phyloP scores from a whole-genome alignment of 148 eudicot species.

The Arctostaphylos glauca region DNA sequence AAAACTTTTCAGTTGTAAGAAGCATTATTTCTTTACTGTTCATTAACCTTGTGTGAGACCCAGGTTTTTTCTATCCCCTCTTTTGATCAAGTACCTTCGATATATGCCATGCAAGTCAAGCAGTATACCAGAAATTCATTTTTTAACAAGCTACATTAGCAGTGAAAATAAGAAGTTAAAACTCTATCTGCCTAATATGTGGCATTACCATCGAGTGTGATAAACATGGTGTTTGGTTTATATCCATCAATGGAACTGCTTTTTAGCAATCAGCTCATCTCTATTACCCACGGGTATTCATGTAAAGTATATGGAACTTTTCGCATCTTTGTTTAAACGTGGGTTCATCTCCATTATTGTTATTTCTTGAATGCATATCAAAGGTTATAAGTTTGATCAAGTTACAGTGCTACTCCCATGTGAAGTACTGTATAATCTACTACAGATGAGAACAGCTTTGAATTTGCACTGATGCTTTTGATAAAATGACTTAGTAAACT shows the following conservation, averaged over 20 bases:
- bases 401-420: not conserved
- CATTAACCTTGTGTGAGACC: not conserved
- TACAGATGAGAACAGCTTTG: constrained; percentile 5
- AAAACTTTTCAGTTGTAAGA: not conserved
- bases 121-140: not conserved
- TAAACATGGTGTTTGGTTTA: not conserved
- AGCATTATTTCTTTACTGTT: not conserved
- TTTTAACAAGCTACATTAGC: not conserved
- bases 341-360: not conserved
- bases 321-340: not conserved
- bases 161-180: not conserved
- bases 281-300: not conserved
- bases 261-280: constrained; percentile 3
- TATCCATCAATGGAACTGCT: not conserved
- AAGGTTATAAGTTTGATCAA: not conserved
- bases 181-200: not conserved
- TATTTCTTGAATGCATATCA: not conserved
- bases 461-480: not conserved
- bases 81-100: not conserved
- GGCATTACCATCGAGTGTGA: not conserved
- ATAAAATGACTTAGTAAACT: not conserved
- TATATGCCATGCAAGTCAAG: not conserved
- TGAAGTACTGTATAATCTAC: not conserved
- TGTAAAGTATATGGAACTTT: not conserved
- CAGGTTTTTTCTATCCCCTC: not conserved